These are phyloP conservation scores for Delonix regia DNA, from an alignment of 306 rosid species.

Conservation along the genomic window DNA sequence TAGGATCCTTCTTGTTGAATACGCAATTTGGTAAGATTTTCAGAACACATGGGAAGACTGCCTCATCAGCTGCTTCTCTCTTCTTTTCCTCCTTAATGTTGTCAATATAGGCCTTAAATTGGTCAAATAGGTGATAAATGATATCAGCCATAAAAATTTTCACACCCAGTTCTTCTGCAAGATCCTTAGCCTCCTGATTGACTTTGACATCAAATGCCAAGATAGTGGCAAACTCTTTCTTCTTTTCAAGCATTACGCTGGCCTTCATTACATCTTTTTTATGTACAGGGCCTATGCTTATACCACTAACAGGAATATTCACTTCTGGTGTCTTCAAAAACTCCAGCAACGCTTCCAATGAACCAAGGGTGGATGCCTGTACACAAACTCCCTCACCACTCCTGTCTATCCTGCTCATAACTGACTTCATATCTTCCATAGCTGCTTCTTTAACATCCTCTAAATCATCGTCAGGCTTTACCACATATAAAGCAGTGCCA, in stretches of 20 bases:
- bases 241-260: conserved; percentile 96
- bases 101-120: conserved; percentile 89
- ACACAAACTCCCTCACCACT: conserved; percentile 97
- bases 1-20: conserved; percentile 97
- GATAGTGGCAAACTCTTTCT: conserved; percentile 76
- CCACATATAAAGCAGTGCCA: conserved; percentile 86
- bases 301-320: conserved; percentile 92
- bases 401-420: conserved; percentile 87
- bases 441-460: conserved; percentile 75
- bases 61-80: conserved; percentile 92
- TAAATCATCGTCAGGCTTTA: conserved; percentile 82
- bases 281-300: conserved; percentile 95
- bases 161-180: conserved; percentile 86
- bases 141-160: conserved; percentile 88
- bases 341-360: conserved; percentile 94
- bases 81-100: conserved; percentile 92
- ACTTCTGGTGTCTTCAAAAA: conserved; percentile 88
- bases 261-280: conserved; percentile 98
- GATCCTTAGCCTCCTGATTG: conserved; percentile 88
- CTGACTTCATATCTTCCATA: conserved; percentile 85
- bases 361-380: conserved; percentile 96
- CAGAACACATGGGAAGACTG: conserved; percentile 88
- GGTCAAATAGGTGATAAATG: conserved; percentile 90
- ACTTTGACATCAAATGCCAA: conserved; percentile 99
- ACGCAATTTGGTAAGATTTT: conserved; percentile 78